phyloP scores from a whole-genome alignment of 2,329 filamentous ascomycete genomes.

The Fusarium equiseti region DNA sequence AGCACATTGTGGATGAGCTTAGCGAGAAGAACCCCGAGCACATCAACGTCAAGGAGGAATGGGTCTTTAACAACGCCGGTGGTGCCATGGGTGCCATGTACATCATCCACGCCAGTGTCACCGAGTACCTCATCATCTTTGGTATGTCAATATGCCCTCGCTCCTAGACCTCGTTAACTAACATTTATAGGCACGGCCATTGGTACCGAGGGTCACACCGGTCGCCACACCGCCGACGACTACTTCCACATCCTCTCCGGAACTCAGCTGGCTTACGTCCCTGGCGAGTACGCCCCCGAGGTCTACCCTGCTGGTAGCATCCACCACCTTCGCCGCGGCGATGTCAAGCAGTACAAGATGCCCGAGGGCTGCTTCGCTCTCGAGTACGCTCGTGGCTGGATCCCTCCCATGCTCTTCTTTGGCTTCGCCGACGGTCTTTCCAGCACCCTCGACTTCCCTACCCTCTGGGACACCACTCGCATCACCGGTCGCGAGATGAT shows the following conservation, averaged over 20 bases:
- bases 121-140: slow-evolving; percentile 92
- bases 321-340: slow-evolving; percentile 78
- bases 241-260: slow-evolving; percentile 93
- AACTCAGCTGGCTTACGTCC: slow-evolving; percentile 79
- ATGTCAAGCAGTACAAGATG: slow-evolving; percentile 87
- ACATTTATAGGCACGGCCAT: slow-evolving; percentile 69
- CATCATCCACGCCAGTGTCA: slow-evolving; percentile 89
- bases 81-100: slow-evolving; percentile 95
- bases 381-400: slow-evolving; percentile 89
- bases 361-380: slow-evolving; percentile 81
- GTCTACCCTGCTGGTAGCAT: slow-evolving; percentile 76
- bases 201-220: slow-evolving; percentile 89
- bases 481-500: slow-evolving; percentile 84
- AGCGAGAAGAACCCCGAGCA: slow-evolving; percentile 62
- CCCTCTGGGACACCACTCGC: slow-evolving; percentile 80
- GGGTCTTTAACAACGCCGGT: slow-evolving; percentile 93
- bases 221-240: slow-evolving; percentile 91
- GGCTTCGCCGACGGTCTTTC: slow-evolving; percentile 85
- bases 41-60: slow-evolving; percentile 80
- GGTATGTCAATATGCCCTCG: slow-evolving; percentile 54
- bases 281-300: slow-evolving; percentile 75
- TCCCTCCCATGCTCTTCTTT: slow-evolving; percentile 92
- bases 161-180: slow-evolving; percentile 5
- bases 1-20: slow-evolving; percentile 77
- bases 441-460: slow-evolving; percentile 87